A percentile compares a stretch with the other conserved stretches of the same genome.
Conservation (phyloP, 169 alveolate species). For the Babesia bovis region DNA sequence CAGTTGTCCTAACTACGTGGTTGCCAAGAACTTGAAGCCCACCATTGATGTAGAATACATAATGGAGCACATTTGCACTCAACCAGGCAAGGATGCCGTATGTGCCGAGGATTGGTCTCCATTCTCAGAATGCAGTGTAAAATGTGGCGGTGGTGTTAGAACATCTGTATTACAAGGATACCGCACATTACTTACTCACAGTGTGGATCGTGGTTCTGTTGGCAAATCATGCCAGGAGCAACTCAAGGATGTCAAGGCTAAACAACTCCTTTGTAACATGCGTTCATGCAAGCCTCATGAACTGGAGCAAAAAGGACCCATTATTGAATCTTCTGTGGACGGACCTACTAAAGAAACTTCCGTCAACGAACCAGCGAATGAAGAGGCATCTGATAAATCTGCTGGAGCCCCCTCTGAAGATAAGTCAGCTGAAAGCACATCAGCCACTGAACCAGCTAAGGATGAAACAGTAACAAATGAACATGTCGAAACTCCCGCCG, state of each 20-base stretch:
- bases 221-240: conserved; percentile 58
- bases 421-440: neutral
- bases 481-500: neutral
- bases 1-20: conserved; percentile 29
- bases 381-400: neutral
- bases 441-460: neutral
- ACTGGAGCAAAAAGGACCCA: neutral
- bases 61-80: conserved; percentile 25
- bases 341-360: neutral
- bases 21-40: neutral
- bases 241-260: conserved; percentile 4
- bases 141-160: conserved; percentile 53
- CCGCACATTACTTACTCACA: conserved; percentile 25
- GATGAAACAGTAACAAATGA: neutral
- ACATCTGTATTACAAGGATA: conserved; percentile 8
- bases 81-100: conserved; percentile 46
- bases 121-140: conserved; percentile 31
- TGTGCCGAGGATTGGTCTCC: conserved; percentile 62
- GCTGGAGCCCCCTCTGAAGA: neutral
- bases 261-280: conserved; percentile 31
- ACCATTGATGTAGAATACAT: neutral
- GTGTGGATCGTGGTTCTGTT: conserved; percentile 8
- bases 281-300: conserved; percentile 18
- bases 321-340: neutral
- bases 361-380: neutral